These are phyloP conservation scores for Raddia guianensis DNA, from an alignment of 176 grass and related monocot species.

Conservation along the genomic window DNA sequence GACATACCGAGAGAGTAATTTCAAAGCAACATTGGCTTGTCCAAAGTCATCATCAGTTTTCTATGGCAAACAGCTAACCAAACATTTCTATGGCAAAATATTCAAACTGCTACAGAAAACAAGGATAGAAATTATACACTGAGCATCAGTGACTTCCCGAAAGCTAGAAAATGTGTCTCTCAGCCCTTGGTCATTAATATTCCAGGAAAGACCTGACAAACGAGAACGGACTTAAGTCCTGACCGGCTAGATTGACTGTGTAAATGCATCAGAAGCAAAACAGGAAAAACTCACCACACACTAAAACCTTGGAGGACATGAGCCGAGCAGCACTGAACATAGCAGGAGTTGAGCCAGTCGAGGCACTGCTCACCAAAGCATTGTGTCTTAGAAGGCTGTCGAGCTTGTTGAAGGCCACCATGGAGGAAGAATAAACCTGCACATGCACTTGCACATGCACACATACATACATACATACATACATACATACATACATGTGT, in stretches of 20 bases:
- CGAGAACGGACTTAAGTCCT: too few species aligned
- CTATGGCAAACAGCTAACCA: background rate
- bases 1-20: too few species aligned
- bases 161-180: slow-evolving; percentile 58
- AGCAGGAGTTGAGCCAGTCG: slow-evolving; percentile 26
- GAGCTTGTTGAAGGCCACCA: slow-evolving; percentile 81
- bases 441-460: too few species aligned
- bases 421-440: slow-evolving; percentile 41
- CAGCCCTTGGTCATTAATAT: slow-evolving; percentile 51
- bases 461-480: too few species aligned
- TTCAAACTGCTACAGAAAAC: background rate
- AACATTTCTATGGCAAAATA: background rate
- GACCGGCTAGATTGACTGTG: background rate
- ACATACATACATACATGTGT: too few species aligned
- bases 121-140: background rate
- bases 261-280: background rate
- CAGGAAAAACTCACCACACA: slow-evolving; percentile 62
- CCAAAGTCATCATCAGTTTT: too few species aligned
- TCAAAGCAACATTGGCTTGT: too few species aligned
- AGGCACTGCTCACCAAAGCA: slow-evolving; percentile 32
- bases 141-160: slow-evolving; percentile 73
- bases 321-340: slow-evolving; percentile 59
- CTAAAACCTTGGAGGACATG: slow-evolving; percentile 80
- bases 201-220: too few species aligned
- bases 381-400: slow-evolving; percentile 68